A percentile compares a stretch with the other conserved stretches of the same genome.
Conservation (phyloP, 1,284 basidiomycete species). For the Naganishia sp. region DNA sequence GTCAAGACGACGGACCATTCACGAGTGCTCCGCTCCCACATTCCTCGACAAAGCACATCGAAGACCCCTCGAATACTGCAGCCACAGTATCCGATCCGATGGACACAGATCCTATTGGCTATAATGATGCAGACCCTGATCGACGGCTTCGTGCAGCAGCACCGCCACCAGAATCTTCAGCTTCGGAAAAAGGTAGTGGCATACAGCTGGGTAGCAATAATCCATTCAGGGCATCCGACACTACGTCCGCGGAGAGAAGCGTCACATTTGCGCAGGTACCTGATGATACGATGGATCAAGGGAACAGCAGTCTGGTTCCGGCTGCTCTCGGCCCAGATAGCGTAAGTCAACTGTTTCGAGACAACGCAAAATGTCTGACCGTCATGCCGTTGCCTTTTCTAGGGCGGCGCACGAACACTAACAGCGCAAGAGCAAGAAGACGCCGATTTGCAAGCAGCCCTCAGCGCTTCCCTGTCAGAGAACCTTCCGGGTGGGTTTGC, state of each 20-base stretch:
- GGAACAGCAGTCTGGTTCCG: conserved; percentile 17
- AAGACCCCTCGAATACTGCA: neutral
- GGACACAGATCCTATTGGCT: conserved; percentile 12
- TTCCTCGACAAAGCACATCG: neutral
- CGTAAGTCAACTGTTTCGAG: neutral
- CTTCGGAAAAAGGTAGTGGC: neutral
- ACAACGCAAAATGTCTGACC: neutral
- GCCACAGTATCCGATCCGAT: neutral
- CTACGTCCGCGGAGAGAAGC: conserved; percentile 7
- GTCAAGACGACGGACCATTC: conserved; percentile 1
- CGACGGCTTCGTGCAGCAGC: conserved; percentile 22
- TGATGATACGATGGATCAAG: conserved; percentile 19
- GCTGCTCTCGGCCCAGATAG: neutral
- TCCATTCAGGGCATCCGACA: conserved; percentile 11
- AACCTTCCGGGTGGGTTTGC: conserved; percentile 10
- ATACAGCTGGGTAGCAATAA: conserved; percentile 24
- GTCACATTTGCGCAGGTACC: conserved; percentile 19
- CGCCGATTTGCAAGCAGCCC: conserved; percentile 21
- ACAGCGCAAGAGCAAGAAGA: conserved; percentile 26
- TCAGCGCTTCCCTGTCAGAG: conserved; percentile 11
- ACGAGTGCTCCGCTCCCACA: neutral
- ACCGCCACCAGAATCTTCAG: conserved; percentile 12
- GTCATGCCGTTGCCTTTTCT: neutral
- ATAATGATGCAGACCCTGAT: conserved; percentile 3
- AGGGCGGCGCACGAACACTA: neutral